Percentiles rank a stretch among this genome's conserved stretches.
phyloP scores from a whole-genome alignment of 352 stramenopile genomes.

The Plasmopara muralis region DNA sequence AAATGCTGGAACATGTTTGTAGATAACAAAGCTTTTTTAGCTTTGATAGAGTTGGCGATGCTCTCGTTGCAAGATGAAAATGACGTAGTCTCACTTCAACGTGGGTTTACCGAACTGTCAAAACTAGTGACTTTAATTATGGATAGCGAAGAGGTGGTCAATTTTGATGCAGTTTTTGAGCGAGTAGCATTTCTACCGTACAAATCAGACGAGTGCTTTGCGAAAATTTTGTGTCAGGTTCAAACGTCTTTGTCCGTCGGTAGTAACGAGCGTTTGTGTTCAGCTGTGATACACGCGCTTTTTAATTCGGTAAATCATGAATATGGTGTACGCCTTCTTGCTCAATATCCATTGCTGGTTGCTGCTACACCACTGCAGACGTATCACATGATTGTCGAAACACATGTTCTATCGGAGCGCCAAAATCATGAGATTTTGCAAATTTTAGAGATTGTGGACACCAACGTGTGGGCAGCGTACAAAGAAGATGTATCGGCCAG shows the following conservation, averaged over 20 bases:
- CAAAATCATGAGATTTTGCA: constrained; percentile 59
- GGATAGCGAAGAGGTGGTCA: constrained; percentile 30
- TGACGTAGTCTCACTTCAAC: constrained; percentile 6
- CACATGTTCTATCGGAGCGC: constrained; percentile 54
- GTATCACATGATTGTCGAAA: constrained; percentile 76
- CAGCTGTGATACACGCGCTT: constrained; percentile 59
- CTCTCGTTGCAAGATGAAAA: constrained; percentile 25
- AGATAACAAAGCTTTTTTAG: constrained; percentile 34
- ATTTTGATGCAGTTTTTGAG: constrained; percentile 38
- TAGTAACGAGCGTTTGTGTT: constrained; percentile 45
- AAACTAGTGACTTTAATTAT: constrained; percentile 40
- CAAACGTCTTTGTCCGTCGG: constrained; percentile 30
- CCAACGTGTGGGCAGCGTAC: constrained; percentile 73
- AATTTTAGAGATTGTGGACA: constrained; percentile 78
- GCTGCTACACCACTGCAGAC: constrained; percentile 53
- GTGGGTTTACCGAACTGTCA: constrained; percentile 34
- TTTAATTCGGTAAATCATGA: constrained; percentile 49
- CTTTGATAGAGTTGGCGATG: constrained; percentile 48
- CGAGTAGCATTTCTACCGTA: constrained; percentile 26
- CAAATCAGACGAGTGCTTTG: constrained; percentile 27
- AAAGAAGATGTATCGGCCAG: constrained; percentile 47
- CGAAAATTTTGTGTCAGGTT: constrained; percentile 48
- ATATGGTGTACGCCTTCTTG: constrained; percentile 56
- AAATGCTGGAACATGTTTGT: constrained; percentile 56
- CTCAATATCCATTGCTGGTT: constrained; percentile 56